A percentile compares a stretch with the other conserved stretches of the same genome.
These are phyloP conservation scores for Raphanus hybrid DNA, from an alignment of 441 rosid species.

Conservation along the genomic window DNA sequence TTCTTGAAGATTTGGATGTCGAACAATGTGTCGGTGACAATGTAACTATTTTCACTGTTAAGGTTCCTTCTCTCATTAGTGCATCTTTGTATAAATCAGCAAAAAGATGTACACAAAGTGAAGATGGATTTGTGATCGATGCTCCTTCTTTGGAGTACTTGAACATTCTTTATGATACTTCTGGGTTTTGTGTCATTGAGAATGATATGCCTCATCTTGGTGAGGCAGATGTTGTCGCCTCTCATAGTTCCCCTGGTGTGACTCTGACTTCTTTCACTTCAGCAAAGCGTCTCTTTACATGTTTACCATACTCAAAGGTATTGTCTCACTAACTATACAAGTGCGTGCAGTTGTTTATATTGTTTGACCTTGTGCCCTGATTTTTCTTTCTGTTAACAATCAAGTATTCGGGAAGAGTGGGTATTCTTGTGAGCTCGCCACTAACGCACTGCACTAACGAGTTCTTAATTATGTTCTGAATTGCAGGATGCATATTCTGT, in stretches of 20 bases:
- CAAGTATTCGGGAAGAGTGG: background rate
- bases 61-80: constrained; percentile 1
- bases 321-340: background rate
- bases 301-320: constrained; percentile 13
- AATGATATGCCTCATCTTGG: background rate
- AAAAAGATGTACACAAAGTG: background rate
- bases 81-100: background rate
- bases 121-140: background rate
- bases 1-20: background rate
- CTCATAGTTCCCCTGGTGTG: too few species aligned
- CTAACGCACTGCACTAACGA: too few species aligned
- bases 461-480: background rate
- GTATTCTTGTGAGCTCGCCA: background rate
- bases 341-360: too few species aligned
- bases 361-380: too few species aligned
- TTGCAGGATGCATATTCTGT: background rate
- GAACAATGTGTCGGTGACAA: background rate
- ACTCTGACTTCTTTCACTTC: background rate
- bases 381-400: background rate
- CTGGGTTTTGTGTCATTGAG: too few species aligned
- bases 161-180: too few species aligned
- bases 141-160: constrained; percentile 16
- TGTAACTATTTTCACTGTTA: background rate
- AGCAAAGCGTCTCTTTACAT: background rate
- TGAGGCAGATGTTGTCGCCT: background rate